These are phyloP conservation scores for Gentiana dahurica DNA, from an alignment of 257 asterid species.

Conservation along the genomic window DNA sequence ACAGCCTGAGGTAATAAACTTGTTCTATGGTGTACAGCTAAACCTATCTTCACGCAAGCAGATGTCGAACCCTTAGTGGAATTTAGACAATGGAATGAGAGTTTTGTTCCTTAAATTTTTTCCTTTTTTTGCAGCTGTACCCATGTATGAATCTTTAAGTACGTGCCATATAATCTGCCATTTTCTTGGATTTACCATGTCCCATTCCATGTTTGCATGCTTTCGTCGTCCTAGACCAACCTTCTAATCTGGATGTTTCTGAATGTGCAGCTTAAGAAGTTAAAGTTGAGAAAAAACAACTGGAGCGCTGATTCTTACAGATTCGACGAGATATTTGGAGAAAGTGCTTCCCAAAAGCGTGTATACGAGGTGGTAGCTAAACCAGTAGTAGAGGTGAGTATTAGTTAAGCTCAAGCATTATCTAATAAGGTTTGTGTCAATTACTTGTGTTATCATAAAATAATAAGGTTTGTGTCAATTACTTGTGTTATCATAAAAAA, in stretches of 20 bases:
- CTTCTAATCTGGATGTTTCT: not conserved
- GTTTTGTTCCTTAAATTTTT: not conserved
- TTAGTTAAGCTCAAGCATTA: not conserved
- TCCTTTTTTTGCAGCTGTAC: not conserved
- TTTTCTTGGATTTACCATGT: not conserved
- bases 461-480: not conserved
- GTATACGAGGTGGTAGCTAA: slow-evolving; percentile 85
- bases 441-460: not conserved
- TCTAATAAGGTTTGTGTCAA: not conserved
- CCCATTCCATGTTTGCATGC: not conserved
- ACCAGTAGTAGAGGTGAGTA: slow-evolving; percentile 83
- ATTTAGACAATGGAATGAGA: too few relatives aligned
- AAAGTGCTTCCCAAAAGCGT: slow-evolving; percentile 78
- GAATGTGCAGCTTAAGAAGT: slow-evolving; percentile 55
- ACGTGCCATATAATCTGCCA: not conserved
- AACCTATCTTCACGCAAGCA: not conserved
- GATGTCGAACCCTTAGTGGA: too few relatives aligned
- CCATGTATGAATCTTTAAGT: not conserved
- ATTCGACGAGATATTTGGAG: slow-evolving; percentile 78
- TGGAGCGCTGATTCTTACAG: slow-evolving; percentile 72
- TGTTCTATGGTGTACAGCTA: not conserved
- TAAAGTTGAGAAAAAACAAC: slow-evolving; percentile 77
- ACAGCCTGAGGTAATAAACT: slow-evolving; percentile 74
- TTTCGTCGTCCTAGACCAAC: not conserved
- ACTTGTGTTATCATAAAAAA: not conserved